phyloP scores from a whole-genome alignment of 2,329 filamentous ascomycete genomes.

The Emmonsiellopsis sp. region DNA sequence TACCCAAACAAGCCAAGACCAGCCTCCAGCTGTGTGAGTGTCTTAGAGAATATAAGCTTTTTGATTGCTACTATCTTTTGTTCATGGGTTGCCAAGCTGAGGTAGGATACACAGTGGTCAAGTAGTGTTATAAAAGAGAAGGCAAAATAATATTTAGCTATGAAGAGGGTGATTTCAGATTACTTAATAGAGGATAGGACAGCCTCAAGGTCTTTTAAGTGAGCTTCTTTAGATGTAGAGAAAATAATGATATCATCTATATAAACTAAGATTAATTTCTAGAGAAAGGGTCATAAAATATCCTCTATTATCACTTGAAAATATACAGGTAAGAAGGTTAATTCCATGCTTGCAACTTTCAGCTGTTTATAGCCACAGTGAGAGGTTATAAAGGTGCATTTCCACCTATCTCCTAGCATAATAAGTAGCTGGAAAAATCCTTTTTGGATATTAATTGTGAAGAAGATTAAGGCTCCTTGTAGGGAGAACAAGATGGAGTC shows the following conservation, averaged over 20 bases:
- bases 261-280: neutral
- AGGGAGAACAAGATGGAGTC: neutral
- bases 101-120: neutral
- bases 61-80: neutral
- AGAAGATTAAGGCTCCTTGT: neutral
- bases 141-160: too few species aligned
- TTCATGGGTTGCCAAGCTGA: neutral
- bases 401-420: neutral
- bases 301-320: neutral
- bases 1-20: neutral
- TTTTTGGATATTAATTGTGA: neutral
- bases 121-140: neutral
- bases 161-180: too few species aligned
- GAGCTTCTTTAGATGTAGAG: neutral
- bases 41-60: neutral
- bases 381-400: neutral
- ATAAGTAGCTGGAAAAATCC: neutral
- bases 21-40: neutral
- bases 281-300: neutral
- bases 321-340: neutral
- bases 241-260: neutral
- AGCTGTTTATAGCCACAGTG: neutral
- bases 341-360: neutral
- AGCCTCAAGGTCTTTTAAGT: neutral
- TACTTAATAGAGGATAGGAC: neutral